Evolutionary conservation across 306 rosid genomes (phyloP).

Genomic region (Rubus idaeus): DNA sequence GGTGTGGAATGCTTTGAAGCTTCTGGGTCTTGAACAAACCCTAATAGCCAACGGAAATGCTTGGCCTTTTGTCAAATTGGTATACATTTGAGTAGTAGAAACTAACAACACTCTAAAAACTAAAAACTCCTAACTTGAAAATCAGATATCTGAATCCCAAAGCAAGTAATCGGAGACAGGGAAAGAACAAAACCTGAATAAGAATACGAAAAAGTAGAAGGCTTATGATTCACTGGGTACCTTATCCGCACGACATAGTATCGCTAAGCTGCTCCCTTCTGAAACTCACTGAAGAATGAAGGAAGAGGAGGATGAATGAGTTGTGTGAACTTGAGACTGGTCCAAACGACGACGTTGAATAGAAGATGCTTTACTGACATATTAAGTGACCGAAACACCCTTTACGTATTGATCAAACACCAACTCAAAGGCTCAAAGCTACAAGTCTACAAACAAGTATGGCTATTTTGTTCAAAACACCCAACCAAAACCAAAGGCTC

Average conservation of each 20-base stretch:
- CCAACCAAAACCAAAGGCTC: too few species aligned
- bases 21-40: constrained; percentile 56
- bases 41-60: constrained; percentile 61
- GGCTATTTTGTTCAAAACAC: not conserved
- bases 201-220: not conserved
- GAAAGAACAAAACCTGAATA: not conserved
- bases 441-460: not conserved
- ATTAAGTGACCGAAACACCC: not conserved
- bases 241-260: constrained; percentile 35
- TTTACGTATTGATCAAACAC: not conserved
- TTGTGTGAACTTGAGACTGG: not conserved
- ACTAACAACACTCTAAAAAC: not conserved
- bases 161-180: not conserved
- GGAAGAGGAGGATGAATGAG: not conserved
- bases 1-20: constrained; percentile 34
- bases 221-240: not conserved
- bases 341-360: not conserved
- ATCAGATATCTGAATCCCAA: constrained; percentile 1
- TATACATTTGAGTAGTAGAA: constrained; percentile 37
- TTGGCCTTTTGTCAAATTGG: constrained; percentile 51
- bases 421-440: too few species aligned
- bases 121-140: not conserved
- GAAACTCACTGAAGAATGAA: not conserved
- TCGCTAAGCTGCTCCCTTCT: not conserved
- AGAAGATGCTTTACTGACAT: not conserved